phyloP scores from a whole-genome alignment of 2,329 filamentous ascomycete species.

The Fusarium stilboides region DNA sequence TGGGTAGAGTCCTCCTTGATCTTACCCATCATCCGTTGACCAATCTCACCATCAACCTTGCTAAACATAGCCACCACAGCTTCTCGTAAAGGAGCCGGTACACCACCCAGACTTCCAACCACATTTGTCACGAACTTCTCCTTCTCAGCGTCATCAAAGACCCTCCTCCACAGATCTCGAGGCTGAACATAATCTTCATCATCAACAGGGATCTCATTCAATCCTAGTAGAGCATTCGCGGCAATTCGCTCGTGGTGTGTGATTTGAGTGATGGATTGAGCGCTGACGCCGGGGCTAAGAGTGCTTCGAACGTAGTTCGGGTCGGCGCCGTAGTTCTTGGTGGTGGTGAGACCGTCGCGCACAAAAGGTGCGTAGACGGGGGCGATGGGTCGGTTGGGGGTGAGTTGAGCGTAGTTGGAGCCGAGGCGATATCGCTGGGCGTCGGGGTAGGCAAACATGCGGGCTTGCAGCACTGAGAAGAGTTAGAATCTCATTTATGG shows the following conservation, averaged over 20 bases:
- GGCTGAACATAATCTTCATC: slow-evolving; percentile 15
- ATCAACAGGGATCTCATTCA: slow-evolving; percentile 17
- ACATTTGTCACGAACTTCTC: slow-evolving; percentile 6
- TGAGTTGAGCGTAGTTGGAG: slow-evolving; percentile 14
- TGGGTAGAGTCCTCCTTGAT: slow-evolving; percentile 13
- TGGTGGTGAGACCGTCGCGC: slow-evolving; percentile 14
- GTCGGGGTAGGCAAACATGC: slow-evolving; percentile 24
- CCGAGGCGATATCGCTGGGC: slow-evolving; percentile 19
- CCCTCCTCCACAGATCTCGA: slow-evolving; percentile 14
- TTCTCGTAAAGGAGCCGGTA: slow-evolving; percentile 2
- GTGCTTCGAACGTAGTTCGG: slow-evolving; percentile 19
- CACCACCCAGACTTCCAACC: slow-evolving; percentile 16
- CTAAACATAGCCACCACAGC: slow-evolving; percentile 20
- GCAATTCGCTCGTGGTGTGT: slow-evolving; percentile 15
- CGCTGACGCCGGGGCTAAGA: slow-evolving; percentile 3
- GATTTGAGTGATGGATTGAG: slow-evolving; percentile 16
- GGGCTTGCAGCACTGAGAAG: slow-evolving; percentile 10
- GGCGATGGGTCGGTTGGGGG: not conserved
- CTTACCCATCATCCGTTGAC: slow-evolving; percentile 21
- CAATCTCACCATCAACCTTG: slow-evolving; percentile 25
- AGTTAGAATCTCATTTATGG: not conserved
- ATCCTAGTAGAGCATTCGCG: slow-evolving; percentile 5
- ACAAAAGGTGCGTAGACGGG: slow-evolving; percentile 13
- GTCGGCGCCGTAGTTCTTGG: slow-evolving; percentile 9
- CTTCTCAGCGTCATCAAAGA: slow-evolving; percentile 21